Conservation (phyloP, 345 rosid species). For the Eucalyptus globulus region DNA sequence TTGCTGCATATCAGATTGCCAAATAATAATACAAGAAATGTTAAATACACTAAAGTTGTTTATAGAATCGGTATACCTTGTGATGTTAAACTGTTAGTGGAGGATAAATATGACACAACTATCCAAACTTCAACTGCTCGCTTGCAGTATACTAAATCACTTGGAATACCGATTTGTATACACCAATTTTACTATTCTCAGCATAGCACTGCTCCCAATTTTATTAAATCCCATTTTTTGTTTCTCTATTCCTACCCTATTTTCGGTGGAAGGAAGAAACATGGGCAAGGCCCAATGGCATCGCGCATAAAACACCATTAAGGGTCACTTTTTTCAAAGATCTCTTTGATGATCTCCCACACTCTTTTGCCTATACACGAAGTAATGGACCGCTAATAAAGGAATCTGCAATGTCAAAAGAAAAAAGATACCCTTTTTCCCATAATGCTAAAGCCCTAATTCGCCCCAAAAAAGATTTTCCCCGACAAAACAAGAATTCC, state of each 20-base stretch:
- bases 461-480: not conserved
- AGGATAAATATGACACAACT: not conserved
- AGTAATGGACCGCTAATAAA: conserved; percentile 16
- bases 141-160: not conserved
- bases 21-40: not conserved
- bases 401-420: not conserved
- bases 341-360: conserved; percentile 1
- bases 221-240: not conserved
- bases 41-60: not conserved
- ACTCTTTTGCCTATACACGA: conserved; percentile 11
- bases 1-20: not conserved
- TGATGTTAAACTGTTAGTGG: not conserved
- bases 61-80: not conserved
- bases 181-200: not conserved
- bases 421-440: not conserved
- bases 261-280: not conserved
- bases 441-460: not conserved
- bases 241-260: not conserved
- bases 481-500: not conserved
- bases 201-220: not conserved
- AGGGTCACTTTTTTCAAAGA: conserved; percentile 8
- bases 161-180: not conserved
- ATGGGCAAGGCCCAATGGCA: not conserved
- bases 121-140: not conserved
- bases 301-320: not conserved